These are phyloP conservation scores for Lachancea thermotolerans DNA, from an alignment of 805 yeast species.

Conservation along the genomic window DNA sequence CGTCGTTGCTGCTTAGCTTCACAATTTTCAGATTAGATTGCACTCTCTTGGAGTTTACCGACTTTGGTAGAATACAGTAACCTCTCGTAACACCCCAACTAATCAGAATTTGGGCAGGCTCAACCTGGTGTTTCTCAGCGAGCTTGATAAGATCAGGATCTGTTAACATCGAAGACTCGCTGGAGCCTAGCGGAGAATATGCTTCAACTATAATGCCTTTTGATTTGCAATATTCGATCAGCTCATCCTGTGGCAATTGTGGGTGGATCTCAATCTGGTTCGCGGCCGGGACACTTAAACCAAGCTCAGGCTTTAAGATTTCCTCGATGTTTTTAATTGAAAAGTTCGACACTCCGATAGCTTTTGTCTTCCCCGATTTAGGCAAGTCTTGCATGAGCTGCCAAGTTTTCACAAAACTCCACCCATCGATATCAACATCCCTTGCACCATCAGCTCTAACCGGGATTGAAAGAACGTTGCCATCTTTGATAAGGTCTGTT, in stretches of 20 bases:
- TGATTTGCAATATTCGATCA: constrained; percentile 44
- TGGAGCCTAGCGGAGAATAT: constrained; percentile 70
- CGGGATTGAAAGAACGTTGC: constrained; percentile 31
- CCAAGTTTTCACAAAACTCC: constrained; percentile 53
- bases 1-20: constrained; percentile 33
- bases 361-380: constrained; percentile 44
- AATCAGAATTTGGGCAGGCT: constrained; percentile 46
- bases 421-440: constrained; percentile 33
- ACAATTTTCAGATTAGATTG: constrained; percentile 31
- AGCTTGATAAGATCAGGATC: constrained; percentile 38
- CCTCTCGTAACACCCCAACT: constrained; percentile 58
- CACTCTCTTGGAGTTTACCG: constrained; percentile 40
- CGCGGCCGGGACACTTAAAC: constrained; percentile 54
- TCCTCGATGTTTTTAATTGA: constrained; percentile 45
- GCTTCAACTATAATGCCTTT: constrained; percentile 60
- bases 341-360: constrained; percentile 76
- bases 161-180: constrained; percentile 44
- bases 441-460: constrained; percentile 32
- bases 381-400: constrained; percentile 54
- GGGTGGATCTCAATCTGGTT: constrained; percentile 79
- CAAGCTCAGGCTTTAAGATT: constrained; percentile 43
- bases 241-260: constrained; percentile 55
- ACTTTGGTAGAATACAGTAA: constrained; percentile 47
- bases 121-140: constrained; percentile 36
- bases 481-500: constrained; percentile 35